A percentile compares a stretch with the other conserved stretches of the same genome.
Conservation (phyloP, 2,329 filamentous ascomycete species). For the Botryotinia convoluta region DNA sequence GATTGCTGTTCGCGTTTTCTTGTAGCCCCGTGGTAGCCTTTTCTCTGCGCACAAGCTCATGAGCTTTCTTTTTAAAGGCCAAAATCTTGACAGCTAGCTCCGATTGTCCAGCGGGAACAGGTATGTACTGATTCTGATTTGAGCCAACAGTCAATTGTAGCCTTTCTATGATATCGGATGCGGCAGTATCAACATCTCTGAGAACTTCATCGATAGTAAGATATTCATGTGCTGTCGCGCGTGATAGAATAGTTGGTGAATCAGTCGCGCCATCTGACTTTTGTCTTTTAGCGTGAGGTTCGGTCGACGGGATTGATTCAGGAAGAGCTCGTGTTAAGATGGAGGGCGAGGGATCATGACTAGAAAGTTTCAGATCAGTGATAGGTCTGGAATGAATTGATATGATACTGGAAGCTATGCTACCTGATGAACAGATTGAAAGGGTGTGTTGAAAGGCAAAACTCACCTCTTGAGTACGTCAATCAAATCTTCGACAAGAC, state of each 20-base stretch:
- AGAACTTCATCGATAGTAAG: slow-evolving; percentile 64
- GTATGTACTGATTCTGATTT: slow-evolving; percentile 30
- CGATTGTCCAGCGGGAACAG: slow-evolving; percentile 27
- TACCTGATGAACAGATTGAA: slow-evolving; percentile 1
- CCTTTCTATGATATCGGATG: slow-evolving; percentile 49
- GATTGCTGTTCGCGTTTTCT: slow-evolving; percentile 36
- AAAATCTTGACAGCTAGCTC: slow-evolving; percentile 33
- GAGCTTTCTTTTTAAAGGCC: slow-evolving; percentile 59
- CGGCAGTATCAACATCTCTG: slow-evolving; percentile 51
- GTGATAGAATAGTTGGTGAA: slow-evolving; percentile 44
- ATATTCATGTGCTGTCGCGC: slow-evolving; percentile 48
- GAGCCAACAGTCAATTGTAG: slow-evolving; percentile 42
- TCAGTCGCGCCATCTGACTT: slow-evolving; percentile 50
- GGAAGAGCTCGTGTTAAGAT: slow-evolving; percentile 55
- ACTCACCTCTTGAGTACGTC: slow-evolving; percentile 46
- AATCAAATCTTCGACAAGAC: slow-evolving; percentile 44
- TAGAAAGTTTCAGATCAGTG: slow-evolving; percentile 39
- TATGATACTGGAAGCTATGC: slow-evolving; percentile 15
- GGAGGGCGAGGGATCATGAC: slow-evolving; percentile 53
- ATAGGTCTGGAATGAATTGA: slow-evolving; percentile 18
- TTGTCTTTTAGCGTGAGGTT: slow-evolving; percentile 59
- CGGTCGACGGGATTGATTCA: slow-evolving; percentile 44
- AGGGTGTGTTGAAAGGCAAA: neutral
- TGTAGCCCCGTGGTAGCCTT: slow-evolving; percentile 48
- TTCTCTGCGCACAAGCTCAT: slow-evolving; percentile 62